Conservation (phyloP, 1,284 basidiomycete species). For the Rhodotorula mucilaginosa region DNA sequence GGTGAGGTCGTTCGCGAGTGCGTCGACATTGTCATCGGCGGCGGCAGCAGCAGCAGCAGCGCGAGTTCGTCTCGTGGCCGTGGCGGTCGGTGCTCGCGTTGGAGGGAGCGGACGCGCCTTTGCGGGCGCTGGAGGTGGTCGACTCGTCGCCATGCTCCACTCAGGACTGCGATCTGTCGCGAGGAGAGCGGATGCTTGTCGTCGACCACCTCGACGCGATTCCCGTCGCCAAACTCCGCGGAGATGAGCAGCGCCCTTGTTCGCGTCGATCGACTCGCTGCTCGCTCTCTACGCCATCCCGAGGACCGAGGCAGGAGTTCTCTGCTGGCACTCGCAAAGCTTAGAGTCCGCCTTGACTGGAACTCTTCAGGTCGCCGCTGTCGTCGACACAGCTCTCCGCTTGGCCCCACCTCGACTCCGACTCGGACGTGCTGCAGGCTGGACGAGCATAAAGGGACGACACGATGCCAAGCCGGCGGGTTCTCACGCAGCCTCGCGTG, state of each 20-base stretch:
- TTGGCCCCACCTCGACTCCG: too few species aligned
- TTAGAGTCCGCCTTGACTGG: too few species aligned
- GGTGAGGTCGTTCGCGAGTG: conserved; percentile 5
- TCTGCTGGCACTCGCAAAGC: too few species aligned
- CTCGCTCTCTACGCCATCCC: too few species aligned
- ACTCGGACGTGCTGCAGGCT: background rate
- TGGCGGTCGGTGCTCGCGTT: background rate
- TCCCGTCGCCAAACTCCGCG: too few species aligned
- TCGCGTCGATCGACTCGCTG: too few species aligned
- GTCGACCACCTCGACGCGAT: background rate
- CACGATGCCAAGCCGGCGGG: background rate
- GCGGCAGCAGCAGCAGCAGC: background rate
- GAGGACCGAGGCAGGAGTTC: too few species aligned
- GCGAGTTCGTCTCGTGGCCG: background rate
- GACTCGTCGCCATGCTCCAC: background rate
- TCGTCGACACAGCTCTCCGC: too few species aligned
- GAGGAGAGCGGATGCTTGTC: background rate
- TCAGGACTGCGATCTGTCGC: background rate
- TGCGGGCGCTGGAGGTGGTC: conserved; percentile 16
- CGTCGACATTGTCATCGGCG: conserved; percentile 2
- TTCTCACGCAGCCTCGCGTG: conserved; percentile 46
- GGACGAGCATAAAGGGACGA: background rate
- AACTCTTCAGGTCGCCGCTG: too few species aligned
- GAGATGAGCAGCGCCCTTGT: too few species aligned
- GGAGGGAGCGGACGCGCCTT: conserved; percentile 16